A percentile compares a stretch with the other conserved stretches of the same genome.
phyloP scores from a whole-genome alignment of 169 alveolate species.

The Toxoplasma gondii region DNA sequence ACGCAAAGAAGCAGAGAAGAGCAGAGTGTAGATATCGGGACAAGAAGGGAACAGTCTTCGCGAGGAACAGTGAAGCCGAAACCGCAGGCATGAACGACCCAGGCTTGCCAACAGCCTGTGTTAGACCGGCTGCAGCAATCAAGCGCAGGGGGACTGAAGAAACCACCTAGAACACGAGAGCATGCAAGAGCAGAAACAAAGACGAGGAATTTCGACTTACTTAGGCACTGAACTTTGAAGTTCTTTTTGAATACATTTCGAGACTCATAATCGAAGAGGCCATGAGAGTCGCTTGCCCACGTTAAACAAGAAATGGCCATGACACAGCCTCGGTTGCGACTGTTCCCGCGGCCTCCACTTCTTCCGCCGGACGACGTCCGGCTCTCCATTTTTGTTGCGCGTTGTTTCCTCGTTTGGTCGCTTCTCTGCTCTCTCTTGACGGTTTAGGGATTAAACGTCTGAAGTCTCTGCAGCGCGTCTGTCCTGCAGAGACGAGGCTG shows the following conservation, averaged over 20 bases:
- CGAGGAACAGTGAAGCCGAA: no score
- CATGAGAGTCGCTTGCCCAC: conserved; percentile 94
- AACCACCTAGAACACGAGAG: no score
- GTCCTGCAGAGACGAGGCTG: neutral
- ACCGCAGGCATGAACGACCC: no score
- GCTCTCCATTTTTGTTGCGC: neutral
- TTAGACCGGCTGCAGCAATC: no score
- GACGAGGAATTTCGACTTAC: neutral
- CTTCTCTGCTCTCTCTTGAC: neutral
- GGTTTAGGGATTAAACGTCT: neutral
- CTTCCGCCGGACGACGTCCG: neutral
- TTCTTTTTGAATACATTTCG: conserved; percentile 81
- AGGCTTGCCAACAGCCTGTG: no score
- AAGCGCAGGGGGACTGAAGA: no score
- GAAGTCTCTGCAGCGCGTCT: neutral
- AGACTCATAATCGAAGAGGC: conserved; percentile 93
- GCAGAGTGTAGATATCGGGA: no score
- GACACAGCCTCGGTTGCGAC: conserved; percentile 20
- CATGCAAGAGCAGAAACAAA: no score
- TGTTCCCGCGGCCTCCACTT: conserved; percentile 6
- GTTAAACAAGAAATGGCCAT: conserved; percentile 70
- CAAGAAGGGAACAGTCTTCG: no score
- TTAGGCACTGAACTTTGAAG: conserved; percentile 71
- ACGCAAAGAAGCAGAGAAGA: no score
- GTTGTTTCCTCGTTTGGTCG: neutral